phyloP scores from a whole-genome alignment of 2,329 filamentous ascomycete species.

The Aspergillus fischeri region DNA sequence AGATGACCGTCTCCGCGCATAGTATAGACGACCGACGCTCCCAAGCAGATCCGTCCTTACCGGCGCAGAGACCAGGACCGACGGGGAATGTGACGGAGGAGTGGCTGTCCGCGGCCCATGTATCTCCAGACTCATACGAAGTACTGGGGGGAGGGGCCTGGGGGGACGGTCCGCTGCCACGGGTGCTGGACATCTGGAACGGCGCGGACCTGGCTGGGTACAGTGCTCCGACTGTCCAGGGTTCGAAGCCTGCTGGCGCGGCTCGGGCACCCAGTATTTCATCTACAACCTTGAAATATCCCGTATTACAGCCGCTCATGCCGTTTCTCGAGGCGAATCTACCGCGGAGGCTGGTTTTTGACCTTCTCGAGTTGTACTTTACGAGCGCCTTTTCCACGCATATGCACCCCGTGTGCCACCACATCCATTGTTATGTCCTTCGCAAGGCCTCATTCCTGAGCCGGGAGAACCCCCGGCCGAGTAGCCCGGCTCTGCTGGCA shows the following conservation, averaged over 20 bases:
- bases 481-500: constrained; percentile 79
- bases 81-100: constrained; percentile 28
- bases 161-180: constrained; percentile 24
- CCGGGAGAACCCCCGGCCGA: constrained; percentile 71
- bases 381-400: constrained; percentile 81
- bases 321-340: constrained; percentile 77
- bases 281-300: constrained; percentile 60
- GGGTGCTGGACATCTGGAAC: constrained; percentile 30
- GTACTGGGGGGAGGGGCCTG: constrained; percentile 22
- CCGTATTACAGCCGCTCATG: constrained; percentile 76
- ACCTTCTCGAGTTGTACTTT: constrained; percentile 87
- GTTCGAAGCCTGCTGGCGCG: constrained; percentile 54
- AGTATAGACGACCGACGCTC: constrained; percentile 29
- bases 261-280: constrained; percentile 45
- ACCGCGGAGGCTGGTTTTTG: constrained; percentile 74
- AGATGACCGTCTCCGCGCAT: constrained; percentile 23
- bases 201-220: constrained; percentile 23
- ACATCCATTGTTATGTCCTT: constrained; percentile 84
- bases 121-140: constrained; percentile 32
- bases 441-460: constrained; percentile 83
- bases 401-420: constrained; percentile 86
- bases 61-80: constrained; percentile 15
- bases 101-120: constrained; percentile 29
- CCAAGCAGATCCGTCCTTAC: constrained; percentile 15
- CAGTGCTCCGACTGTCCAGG: constrained; percentile 45